phyloP scores from a whole-genome alignment of 441 rosid species.

The Raphanus hybrid region DNA sequence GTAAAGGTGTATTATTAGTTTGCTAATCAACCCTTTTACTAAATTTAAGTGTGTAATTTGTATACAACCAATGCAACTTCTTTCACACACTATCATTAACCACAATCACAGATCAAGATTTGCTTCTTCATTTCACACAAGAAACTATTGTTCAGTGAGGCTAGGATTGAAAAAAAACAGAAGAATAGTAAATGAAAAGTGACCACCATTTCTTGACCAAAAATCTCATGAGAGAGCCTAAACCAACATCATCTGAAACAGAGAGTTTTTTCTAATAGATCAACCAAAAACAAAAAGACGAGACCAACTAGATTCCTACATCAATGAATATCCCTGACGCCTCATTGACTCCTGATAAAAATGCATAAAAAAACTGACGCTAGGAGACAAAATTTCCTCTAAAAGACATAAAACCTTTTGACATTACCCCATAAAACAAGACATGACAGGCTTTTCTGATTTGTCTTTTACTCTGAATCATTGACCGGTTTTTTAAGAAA shows the following conservation, averaged over 20 bases:
- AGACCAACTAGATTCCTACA: neutral
- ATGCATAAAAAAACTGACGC: neutral
- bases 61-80: constrained; percentile 7
- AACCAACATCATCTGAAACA: constrained; percentile 2
- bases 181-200: neutral
- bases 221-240: neutral
- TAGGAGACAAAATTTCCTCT: neutral
- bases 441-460: neutral
- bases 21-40: constrained; percentile 33
- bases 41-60: constrained; percentile 19
- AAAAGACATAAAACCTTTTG: constrained; percentile 1
- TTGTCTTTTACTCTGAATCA: neutral
- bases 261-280: neutral
- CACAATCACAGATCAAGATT: constrained; percentile 19
- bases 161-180: neutral
- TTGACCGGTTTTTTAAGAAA: constrained; percentile 3
- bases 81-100: constrained; percentile 18
- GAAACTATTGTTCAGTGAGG: neutral
- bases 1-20: constrained; percentile 18
- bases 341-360: neutral
- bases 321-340: neutral
- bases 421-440: neutral
- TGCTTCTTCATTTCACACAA: constrained; percentile 14
- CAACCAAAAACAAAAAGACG: neutral
- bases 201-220: neutral